Evolutionary conservation across 2,329 filamentous ascomycete genomes (phyloP).

Genomic region (Diplodia corticola): DNA sequence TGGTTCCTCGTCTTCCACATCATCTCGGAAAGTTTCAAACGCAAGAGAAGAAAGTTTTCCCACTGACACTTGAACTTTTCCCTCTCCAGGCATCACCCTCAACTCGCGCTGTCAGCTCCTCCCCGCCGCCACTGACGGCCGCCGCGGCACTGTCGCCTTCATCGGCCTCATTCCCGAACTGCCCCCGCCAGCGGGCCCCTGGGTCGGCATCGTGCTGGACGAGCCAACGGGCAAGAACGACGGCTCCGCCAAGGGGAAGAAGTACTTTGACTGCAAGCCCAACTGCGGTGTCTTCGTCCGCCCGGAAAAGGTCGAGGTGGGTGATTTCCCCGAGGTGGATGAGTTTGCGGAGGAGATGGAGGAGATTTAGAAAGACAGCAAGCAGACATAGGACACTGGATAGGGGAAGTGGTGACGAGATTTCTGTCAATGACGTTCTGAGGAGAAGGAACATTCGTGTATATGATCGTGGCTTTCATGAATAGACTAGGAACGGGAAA

Average conservation of each 20-base stretch:
- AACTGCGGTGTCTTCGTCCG: conserved; percentile 79
- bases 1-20: no score
- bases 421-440: background rate
- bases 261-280: conserved; percentile 69
- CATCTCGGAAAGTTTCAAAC: background rate
- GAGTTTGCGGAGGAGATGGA: conserved; percentile 76
- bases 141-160: conserved; percentile 69
- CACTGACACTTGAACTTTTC: background rate
- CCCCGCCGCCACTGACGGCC: conserved; percentile 64
- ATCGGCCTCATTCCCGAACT: conserved; percentile 76
- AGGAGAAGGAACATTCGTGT: background rate
- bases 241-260: conserved; percentile 64
- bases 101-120: conserved; percentile 48
- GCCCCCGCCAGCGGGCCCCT: conserved; percentile 58
- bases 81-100: conserved; percentile 43
- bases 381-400: no score
- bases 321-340: conserved; percentile 62
- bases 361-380: conserved; percentile 48
- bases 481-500: background rate
- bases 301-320: conserved; percentile 74
- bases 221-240: conserved; percentile 84
- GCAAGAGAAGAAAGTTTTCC: no score
- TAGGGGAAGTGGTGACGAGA: background rate
- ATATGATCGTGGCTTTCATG: background rate
- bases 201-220: conserved; percentile 73